Conservation (phyloP, 805 yeast species). For the Wickerhamomyces strasburgensis region DNA sequence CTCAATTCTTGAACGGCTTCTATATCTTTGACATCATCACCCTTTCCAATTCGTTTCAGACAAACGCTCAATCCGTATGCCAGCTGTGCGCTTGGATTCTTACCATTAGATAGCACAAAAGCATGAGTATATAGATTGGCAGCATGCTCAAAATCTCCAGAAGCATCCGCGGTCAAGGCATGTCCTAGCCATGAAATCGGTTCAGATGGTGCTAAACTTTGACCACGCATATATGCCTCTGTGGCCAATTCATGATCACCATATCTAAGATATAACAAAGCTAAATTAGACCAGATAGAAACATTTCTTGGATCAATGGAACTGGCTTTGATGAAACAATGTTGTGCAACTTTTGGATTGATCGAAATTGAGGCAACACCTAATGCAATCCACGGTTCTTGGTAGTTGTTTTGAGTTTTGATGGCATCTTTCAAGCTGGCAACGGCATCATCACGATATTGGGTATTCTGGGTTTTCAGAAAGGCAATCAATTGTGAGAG, state of each 20-base stretch:
- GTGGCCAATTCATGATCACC: conserved; percentile 71
- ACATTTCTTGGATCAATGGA: conserved; percentile 65
- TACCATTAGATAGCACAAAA: conserved; percentile 69
- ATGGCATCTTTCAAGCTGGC: conserved; percentile 60
- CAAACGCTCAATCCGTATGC: conserved; percentile 63
- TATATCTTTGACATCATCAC: conserved; percentile 48
- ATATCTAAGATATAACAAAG: conserved; percentile 62
- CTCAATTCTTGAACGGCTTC: conserved; percentile 60
- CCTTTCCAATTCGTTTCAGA: conserved; percentile 37
- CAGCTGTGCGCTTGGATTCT: conserved; percentile 61
- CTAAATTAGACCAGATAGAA: conserved; percentile 75
- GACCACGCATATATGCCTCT: conserved; percentile 67
- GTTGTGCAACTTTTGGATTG: conserved; percentile 79
- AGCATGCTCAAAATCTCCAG: conserved; percentile 48
- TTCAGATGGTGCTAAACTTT: conserved; percentile 74
- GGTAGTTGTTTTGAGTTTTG: conserved; percentile 61
- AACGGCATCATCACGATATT: conserved; percentile 48
- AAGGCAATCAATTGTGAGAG: conserved; percentile 50
- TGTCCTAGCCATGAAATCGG: conserved; percentile 82
- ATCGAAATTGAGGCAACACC: conserved; percentile 68
- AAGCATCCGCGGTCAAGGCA: conserved; percentile 55
- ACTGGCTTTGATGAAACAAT: conserved; percentile 82
- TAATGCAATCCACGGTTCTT: conserved; percentile 74
- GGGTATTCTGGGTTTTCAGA: conserved; percentile 24
- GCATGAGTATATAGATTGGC: conserved; percentile 69